Conservation (phyloP, 768 basidiomycete genomes). For the Clathrus columnatus region DNA sequence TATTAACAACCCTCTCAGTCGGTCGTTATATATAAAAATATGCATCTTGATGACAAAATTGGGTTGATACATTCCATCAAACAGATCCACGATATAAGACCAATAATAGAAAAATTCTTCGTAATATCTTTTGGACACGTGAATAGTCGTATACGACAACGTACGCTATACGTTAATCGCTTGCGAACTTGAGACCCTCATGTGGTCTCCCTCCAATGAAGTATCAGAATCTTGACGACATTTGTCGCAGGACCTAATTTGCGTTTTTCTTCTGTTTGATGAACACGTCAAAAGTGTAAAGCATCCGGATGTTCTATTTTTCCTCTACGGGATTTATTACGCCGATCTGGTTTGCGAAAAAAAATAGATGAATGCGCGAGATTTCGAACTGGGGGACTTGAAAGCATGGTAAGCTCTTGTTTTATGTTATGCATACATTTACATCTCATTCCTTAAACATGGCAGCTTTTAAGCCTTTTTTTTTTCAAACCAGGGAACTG, state of each 20-base stretch:
- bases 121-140: neutral
- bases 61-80: neutral
- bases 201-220: neutral
- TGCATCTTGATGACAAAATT: neutral
- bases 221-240: neutral
- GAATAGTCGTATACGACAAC: neutral
- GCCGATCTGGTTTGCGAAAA: neutral
- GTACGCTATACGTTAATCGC: too few relatives aligned
- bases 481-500: too few relatives aligned
- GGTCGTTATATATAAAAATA: too few relatives aligned
- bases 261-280: neutral
- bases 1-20: too few relatives aligned
- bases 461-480: too few relatives aligned
- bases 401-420: too few relatives aligned
- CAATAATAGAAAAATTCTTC: neutral
- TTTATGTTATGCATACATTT: too few relatives aligned
- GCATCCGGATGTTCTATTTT: neutral
- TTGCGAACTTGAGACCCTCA: neutral
- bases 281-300: neutral
- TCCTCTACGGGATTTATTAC: neutral
- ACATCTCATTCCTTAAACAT: too few relatives aligned
- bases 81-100: neutral
- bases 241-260: neutral
- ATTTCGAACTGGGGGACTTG: too few relatives aligned
- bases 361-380: too few relatives aligned